Base-by-base conservation (phyloP, 2,329 filamentous ascomycete genomes). In the Penicillium brevicompactum region DNA sequence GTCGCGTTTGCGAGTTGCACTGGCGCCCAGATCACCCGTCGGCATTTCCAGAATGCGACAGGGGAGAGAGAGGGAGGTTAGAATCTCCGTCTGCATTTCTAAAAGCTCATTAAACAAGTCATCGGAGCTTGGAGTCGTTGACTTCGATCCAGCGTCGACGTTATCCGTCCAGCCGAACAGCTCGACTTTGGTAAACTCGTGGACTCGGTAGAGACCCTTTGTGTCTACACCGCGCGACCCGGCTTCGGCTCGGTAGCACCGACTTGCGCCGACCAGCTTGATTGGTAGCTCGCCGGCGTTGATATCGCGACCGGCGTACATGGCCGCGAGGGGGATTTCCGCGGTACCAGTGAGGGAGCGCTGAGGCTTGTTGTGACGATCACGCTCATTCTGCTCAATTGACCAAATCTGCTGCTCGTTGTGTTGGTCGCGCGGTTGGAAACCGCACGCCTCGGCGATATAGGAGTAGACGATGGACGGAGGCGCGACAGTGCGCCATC, bases 171-270 rank as follows among this genome's bases (percentile, higher is more conserved):
- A 99, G 0, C 89, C 92, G 71, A 99, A 97, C 81, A 99, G 87
- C 75, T 99, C 94, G 0, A 99, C 93, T 73, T 99, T 99, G 27
- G 92, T 96, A 76, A 99, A 99, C 75, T 99, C 94, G 75, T 99
- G 94, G 3, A 99, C 94, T 27, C 94, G 88, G 76, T 97, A 99
- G 1, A 99, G 79, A 5, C 94, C 94, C 76, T 96, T 97, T 1
- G 92, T 96, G 65, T 94, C 91, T 22, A 89, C 87, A 30, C 94
- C 94, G 38, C 93, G 83, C 1, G 92, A 90, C 31, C 94, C 94
- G 0, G 94, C 94, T 77, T 99, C 94, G 43, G 94, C 94, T 49
- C 94, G 89, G 76, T 95, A 99, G 79, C 92, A 96, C n/a, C 94
- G 84, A 53, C 91, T 96, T 1, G 90, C 86, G 14, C 90, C 94